Conservation (phyloP, 139 green algal genomes). For the Chlamydomonas sp. region DNA sequence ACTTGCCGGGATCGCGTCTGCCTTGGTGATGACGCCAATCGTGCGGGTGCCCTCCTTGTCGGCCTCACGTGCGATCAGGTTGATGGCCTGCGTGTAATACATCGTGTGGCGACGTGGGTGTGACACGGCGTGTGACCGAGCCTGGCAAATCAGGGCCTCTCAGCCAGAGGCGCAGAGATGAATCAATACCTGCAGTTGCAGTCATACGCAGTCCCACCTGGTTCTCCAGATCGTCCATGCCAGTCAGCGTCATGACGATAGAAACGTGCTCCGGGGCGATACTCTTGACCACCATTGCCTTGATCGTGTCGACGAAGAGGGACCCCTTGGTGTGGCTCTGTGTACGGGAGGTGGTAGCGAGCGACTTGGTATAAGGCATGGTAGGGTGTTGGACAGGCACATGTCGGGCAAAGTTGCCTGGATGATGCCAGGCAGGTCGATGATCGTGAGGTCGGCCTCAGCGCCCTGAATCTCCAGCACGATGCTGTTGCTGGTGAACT, state of each 20-base stretch:
- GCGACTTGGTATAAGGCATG: neutral
- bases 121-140: neutral
- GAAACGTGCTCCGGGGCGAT: constrained; percentile 6
- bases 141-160: neutral
- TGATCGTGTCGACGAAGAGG: constrained; percentile 7
- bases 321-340: neutral
- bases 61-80: neutral
- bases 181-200: neutral
- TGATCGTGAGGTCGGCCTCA: constrained; percentile 19
- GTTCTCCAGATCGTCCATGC: constrained; percentile 20
- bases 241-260: constrained; percentile 16
- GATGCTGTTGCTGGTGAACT: constrained; percentile 23
- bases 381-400: constrained; percentile 4
- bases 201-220: constrained; percentile 8
- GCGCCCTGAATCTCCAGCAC: constrained; percentile 23
- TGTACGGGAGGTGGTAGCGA: neutral
- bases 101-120: neutral
- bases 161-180: neutral
- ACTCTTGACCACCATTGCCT: constrained; percentile 1
- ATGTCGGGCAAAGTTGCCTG: no score
- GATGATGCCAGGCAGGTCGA: constrained; percentile 35
- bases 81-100: neutral
- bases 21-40: constrained; percentile 21
- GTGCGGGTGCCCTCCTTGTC: constrained; percentile 7
- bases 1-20: constrained; percentile 11